These are phyloP conservation scores for Gnaphalium uliginosum DNA, from an alignment of 129 eudicot genomes.

Conservation along the genomic window DNA sequence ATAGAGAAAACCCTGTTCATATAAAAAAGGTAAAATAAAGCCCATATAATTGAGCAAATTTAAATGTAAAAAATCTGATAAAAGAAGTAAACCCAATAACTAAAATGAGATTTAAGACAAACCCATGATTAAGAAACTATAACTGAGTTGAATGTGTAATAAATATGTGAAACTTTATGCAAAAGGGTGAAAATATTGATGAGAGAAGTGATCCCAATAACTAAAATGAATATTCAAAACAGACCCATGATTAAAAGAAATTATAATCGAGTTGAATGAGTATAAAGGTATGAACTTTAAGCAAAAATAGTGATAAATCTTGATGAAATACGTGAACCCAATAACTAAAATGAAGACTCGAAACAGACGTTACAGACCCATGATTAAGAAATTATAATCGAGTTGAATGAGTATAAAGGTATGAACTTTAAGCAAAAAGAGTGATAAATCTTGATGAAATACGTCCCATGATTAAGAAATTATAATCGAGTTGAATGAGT, in stretches of 20 bases:
- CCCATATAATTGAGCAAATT: not conserved
- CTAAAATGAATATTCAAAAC: conserved; percentile 10
- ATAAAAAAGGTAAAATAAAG: not conserved
- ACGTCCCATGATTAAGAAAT: too few species aligned
- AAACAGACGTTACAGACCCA: too few species aligned
- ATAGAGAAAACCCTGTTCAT: conserved; percentile 1
- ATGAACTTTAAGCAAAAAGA: too few species aligned
- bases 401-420: too few species aligned
- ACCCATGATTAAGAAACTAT: not conserved
- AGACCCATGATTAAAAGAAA: conserved; percentile 6
- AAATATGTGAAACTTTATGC: not conserved
- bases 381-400: too few species aligned
- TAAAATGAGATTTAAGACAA: conserved; percentile 10
- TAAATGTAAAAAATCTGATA: not conserved
- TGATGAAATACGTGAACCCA: not conserved
- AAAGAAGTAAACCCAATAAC: not conserved
- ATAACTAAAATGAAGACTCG: too few species aligned
- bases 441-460: too few species aligned
- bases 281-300: not conserved
- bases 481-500: too few species aligned
- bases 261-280: conserved; percentile 19
- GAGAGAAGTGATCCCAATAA: not conserved
- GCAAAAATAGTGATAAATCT: not conserved
- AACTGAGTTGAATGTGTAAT: conserved; percentile 6
- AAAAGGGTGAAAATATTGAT: not conserved